phyloP scores from a whole-genome alignment of 805 yeast species.

The Kregervanrija pseudodelftensis region DNA sequence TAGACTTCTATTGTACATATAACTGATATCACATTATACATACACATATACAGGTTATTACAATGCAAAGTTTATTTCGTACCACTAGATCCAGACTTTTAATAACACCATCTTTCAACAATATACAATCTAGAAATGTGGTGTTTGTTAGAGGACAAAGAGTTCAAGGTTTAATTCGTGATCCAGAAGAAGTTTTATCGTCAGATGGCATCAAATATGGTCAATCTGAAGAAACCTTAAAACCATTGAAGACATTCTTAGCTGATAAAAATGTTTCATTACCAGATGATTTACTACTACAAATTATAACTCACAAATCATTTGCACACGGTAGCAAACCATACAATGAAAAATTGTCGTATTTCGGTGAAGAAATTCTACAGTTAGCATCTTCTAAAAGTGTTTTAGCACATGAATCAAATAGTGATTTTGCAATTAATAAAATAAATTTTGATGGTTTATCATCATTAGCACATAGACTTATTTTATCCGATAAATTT shows the following conservation, averaged over 20 bases:
- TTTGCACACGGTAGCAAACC: slow-evolving; percentile 90
- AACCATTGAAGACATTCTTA: slow-evolving; percentile 39
- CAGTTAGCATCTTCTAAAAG: slow-evolving; percentile 41
- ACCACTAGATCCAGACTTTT: neutral
- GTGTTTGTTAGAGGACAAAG: slow-evolving; percentile 45
- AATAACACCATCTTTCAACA: slow-evolving; percentile 4
- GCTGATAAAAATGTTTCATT: slow-evolving; percentile 33
- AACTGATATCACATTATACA: too few relatives aligned
- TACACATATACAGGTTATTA: too few relatives aligned
- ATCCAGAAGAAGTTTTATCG: slow-evolving; percentile 52
- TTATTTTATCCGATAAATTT: slow-evolving; percentile 41
- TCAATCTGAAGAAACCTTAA: slow-evolving; percentile 39
- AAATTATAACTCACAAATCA: slow-evolving; percentile 87
- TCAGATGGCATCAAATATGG: slow-evolving; percentile 52
- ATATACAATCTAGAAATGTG: slow-evolving; percentile 15
- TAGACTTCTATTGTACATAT: too few relatives aligned
- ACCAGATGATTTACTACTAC: slow-evolving; percentile 60
- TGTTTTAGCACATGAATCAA: slow-evolving; percentile 23
- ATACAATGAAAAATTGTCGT: slow-evolving; percentile 76
- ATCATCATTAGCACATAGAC: slow-evolving; percentile 49
- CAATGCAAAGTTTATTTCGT: too few relatives aligned
- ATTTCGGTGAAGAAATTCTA: slow-evolving; percentile 61
- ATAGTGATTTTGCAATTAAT: slow-evolving; percentile 30
- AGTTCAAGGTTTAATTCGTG: slow-evolving; percentile 65
- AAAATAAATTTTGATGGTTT: slow-evolving; percentile 50